phyloP scores from a whole-genome alignment of 1,284 basidiomycete species.

The Volvariella volvacea region DNA sequence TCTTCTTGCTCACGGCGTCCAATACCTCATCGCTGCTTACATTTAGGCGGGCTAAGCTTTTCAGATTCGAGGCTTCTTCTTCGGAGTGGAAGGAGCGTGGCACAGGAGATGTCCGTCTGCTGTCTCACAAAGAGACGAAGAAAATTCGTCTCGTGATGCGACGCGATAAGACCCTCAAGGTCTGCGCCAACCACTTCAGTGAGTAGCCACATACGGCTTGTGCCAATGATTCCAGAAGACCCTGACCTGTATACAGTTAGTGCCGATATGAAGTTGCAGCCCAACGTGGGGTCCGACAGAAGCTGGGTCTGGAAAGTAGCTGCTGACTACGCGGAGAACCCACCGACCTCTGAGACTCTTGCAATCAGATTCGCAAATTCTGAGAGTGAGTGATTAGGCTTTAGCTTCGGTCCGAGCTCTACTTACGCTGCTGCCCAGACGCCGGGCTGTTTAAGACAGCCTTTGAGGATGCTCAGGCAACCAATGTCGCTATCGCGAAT shows the following conservation, averaged over 20 bases:
- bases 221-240: constrained; percentile 2
- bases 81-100: constrained; percentile 98
- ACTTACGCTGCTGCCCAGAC: constrained; percentile 43
- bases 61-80: constrained; percentile 81
- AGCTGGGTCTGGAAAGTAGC: constrained; percentile 99
- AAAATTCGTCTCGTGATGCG: constrained; percentile 98
- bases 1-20: constrained; percentile 10
- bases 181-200: constrained; percentile 98
- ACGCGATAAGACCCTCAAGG: constrained; percentile 99
- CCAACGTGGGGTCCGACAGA: constrained; percentile 98
- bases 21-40: constrained; percentile 12
- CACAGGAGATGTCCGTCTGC: constrained; percentile 87
- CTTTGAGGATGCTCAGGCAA: constrained; percentile 80
- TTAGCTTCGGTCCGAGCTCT: not conserved
- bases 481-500: constrained; percentile 46
- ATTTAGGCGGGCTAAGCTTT: constrained; percentile 93
- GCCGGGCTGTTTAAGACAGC: constrained; percentile 82
- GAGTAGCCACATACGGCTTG: constrained; percentile 35
- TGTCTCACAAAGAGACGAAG: constrained; percentile 83
- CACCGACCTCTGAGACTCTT: constrained; percentile 87
- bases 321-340: constrained; percentile 91
- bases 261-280: constrained; percentile 89
- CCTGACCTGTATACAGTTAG: constrained; percentile 52
- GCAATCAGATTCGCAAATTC: constrained; percentile 98
- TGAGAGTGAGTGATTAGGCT: constrained; percentile 68